Conservation (phyloP, 148 eudicot species). For the Dianthus caryophyllus region DNA sequence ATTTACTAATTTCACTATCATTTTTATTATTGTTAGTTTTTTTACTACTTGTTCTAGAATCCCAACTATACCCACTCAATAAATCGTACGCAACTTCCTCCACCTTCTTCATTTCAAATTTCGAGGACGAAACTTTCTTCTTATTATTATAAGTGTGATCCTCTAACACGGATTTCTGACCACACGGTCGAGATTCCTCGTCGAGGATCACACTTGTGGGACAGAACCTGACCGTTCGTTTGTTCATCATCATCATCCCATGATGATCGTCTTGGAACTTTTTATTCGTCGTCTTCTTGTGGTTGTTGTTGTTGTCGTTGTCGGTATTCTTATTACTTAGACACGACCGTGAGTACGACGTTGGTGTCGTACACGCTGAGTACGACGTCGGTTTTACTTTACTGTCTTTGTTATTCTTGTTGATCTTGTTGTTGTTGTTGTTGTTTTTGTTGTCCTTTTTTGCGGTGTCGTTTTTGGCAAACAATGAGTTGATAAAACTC, state of each 20-base stretch:
- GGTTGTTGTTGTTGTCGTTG: too few species aligned
- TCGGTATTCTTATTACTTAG: constrained; percentile 34
- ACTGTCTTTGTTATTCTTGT: constrained; percentile 13
- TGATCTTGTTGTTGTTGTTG: constrained; percentile 20
- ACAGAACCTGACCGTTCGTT: constrained; percentile 52
- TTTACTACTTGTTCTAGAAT: constrained; percentile 17
- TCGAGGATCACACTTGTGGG: constrained; percentile 56
- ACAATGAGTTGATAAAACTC: constrained; percentile 53
- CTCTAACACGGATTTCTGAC: constrained; percentile 33
- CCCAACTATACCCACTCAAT: constrained; percentile 30
- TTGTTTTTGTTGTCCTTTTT: constrained; percentile 21
- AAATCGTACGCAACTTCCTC: constrained; percentile 40
- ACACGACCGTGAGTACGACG: constrained; percentile 59
- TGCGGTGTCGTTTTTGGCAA: constrained; percentile 30
- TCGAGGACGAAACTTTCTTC: not conserved
- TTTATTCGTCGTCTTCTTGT: constrained; percentile 2
- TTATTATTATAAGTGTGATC: constrained; percentile 14
- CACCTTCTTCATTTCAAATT: constrained; percentile 20
- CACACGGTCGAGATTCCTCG: constrained; percentile 52
- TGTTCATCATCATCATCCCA: too few species aligned
- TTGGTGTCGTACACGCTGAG: constrained; percentile 55
- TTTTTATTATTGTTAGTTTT: too few species aligned
- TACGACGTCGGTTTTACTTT: constrained; percentile 8
- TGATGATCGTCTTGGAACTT: constrained; percentile 27
- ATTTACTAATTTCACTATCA: not conserved